Evolutionary conservation across 2,329 filamentous ascomycete genomes (phyloP), one percentile per base, ranked within the genome.

Genomic region (Colletotrichum kahawae): DNA sequence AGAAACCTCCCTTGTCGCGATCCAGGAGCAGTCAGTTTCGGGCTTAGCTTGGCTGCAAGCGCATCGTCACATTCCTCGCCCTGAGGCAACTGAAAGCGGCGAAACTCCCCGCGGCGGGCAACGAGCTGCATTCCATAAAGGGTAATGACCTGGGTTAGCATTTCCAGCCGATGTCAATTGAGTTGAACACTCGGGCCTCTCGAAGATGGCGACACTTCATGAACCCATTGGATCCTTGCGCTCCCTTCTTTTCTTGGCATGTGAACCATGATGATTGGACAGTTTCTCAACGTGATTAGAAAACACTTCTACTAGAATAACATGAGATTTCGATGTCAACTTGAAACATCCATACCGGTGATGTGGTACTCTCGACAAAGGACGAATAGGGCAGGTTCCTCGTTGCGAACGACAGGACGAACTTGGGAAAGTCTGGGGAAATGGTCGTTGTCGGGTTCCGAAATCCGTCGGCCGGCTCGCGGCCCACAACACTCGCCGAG

Each of bases 101-200:
- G 16, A 27, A 36, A 10, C 18, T 36, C 65, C 51, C 65, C 51
- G 65, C 51, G 34, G 21, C 51, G 16, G 10, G 43, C 33, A 67
- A n/a, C 65, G 65, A 67, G 24, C 51, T 67, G 65, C 65, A 59
- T 67, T 67, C 65, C 65, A 29, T n/a, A 67, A 67, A 59, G 51
- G 51, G 65, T 1, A 67, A 67, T 29, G 12, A 24, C 31, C 18
- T 56, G 59, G 31, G 13, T 57, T 57, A 13, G 12, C 29, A 60
- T 34, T 60, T 31, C 29, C 18, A 31, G 29, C 57, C 57, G 29
- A 60, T 60, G 57, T 57, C 43, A 57, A 57, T 31, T 27, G 54
- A 57, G 29, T 62, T 62, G 27, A 33, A n/a, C 27, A 33, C 57
- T 62, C 57, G 31, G 57, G 21, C 57, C 57, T 62, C 57, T 62